phyloP scores from a whole-genome alignment of 768 basidiomycete genomes.

The Russula foetens region DNA sequence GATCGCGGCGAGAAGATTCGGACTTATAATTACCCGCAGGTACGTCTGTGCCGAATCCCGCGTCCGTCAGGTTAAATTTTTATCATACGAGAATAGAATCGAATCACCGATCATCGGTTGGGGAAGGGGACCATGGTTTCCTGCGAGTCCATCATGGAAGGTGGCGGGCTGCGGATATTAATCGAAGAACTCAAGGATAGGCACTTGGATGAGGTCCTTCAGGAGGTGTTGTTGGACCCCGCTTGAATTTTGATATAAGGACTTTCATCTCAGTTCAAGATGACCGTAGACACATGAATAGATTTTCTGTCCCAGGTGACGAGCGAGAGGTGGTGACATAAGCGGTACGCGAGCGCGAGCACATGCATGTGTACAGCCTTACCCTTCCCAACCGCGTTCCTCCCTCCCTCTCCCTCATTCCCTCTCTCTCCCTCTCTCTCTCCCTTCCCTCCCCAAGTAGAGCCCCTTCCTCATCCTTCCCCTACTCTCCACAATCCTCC shows the following conservation, averaged over 20 bases:
- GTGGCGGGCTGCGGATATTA: conserved; percentile 7
- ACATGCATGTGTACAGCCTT: too few species aligned
- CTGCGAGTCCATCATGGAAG: conserved; percentile 19
- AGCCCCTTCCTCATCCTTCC: not conserved
- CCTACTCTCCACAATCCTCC: not conserved
- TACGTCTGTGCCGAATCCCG: conserved; percentile 20
- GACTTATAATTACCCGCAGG: conserved; percentile 93
- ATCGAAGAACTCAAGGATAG: conserved; percentile 13
- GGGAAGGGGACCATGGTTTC: conserved; percentile 18
- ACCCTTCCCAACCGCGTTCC: too few species aligned
- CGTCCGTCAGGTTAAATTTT: not conserved
- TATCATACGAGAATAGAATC: conserved; percentile 8
- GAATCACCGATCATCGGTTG: conserved; percentile 19
- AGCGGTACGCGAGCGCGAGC: too few species aligned
- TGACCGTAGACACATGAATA: too few species aligned
- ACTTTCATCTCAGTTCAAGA: too few species aligned
- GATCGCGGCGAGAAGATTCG: conserved; percentile 93
- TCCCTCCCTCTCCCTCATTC: too few species aligned
- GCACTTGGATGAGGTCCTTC: conserved; percentile 2
- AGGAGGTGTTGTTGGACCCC: conserved; percentile 1
- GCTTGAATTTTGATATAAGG: not conserved
- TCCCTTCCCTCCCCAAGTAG: not conserved
- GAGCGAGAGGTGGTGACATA: too few species aligned
- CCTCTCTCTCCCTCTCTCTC: not conserved
- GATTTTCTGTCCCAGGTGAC: too few species aligned